A percentile compares a stretch with the other conserved stretches of the same genome.
Evolutionary conservation across 2,329 filamentous ascomycete species (phyloP).

Genomic region (Leptographium procerum): DNA sequence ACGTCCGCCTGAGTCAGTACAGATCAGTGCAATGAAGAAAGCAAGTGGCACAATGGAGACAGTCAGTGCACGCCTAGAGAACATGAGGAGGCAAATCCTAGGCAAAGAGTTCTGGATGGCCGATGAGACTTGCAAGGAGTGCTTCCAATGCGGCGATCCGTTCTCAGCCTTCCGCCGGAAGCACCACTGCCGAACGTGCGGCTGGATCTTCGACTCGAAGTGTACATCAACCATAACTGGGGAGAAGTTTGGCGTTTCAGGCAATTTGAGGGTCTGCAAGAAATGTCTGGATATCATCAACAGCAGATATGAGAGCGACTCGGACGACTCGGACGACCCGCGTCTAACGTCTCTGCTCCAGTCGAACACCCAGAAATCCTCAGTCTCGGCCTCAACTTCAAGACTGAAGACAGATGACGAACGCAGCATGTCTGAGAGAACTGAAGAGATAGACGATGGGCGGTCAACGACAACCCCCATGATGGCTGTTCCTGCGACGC

Average conservation of each 20-base stretch:
- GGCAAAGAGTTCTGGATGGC: constrained; percentile 99
- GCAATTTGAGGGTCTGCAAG: constrained; percentile 80
- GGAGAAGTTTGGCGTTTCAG: constrained; percentile 73
- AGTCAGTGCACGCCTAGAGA: constrained; percentile 50
- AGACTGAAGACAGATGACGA: constrained; percentile 29
- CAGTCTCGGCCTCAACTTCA: constrained; percentile 20
- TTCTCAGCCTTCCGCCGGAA: constrained; percentile 94
- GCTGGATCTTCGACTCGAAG: constrained; percentile 97
- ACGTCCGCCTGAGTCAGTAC: constrained; percentile 32
- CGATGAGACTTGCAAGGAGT: constrained; percentile 95
- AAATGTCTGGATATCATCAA: constrained; percentile 87
- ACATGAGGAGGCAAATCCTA: constrained; percentile 75
- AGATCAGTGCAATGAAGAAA: constrained; percentile 45
- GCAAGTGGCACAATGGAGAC: constrained; percentile 46
- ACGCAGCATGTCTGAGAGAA: constrained; percentile 27
- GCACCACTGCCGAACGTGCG: constrained; percentile 90
- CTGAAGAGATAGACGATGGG: constrained; percentile 32
- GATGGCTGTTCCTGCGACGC: constrained; percentile 59
- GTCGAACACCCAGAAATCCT: constrained; percentile 34
- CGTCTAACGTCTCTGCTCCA: constrained; percentile 56
- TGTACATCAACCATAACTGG: constrained; percentile 89
- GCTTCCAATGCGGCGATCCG: constrained; percentile 79
- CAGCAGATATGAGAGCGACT: constrained; percentile 74
- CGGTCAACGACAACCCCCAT: constrained; percentile 53
- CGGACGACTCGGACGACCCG: constrained; percentile 72